Conservation (phyloP, 257 asterid species). For the Pogostemon cablin region DNA sequence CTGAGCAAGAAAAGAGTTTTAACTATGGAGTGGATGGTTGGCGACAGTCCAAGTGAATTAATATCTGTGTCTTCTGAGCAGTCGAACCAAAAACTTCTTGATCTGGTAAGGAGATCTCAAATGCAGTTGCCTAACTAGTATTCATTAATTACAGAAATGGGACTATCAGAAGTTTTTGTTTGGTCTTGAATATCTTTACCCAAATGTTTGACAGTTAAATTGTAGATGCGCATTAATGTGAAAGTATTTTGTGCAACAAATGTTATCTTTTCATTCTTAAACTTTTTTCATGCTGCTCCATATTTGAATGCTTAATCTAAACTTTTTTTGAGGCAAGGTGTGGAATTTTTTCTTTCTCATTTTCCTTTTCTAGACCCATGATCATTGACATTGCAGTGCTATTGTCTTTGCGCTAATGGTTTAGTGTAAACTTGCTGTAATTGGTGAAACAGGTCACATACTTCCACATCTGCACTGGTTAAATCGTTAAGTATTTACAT, state of each 20-base stretch:
- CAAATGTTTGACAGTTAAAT: neutral
- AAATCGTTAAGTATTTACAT: neutral
- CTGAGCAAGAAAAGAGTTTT: constrained; percentile 77
- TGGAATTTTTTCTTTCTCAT: neutral
- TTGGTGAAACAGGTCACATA: neutral
- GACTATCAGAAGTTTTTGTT: constrained; percentile 16
- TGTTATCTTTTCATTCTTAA: neutral
- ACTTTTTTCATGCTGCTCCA: constrained; percentile 7
- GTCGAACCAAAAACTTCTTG: constrained; percentile 61
- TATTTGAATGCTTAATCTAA: constrained; percentile 12
- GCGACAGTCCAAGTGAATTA: constrained; percentile 87
- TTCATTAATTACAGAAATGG: constrained; percentile 5
- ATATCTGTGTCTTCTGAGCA: constrained; percentile 54
- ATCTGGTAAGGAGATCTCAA: constrained; percentile 42
- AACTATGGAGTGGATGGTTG: constrained; percentile 97
- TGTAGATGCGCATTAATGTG: neutral
- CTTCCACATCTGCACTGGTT: neutral
- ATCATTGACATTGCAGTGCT: neutral
- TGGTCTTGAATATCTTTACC: constrained; percentile 9
- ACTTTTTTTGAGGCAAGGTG: constrained; percentile 5
- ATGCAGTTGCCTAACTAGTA: constrained; percentile 18
- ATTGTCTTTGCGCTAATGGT: neutral
- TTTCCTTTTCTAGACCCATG: neutral
- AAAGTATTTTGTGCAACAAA: constrained; percentile 19
- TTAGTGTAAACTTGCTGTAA: neutral